Percentiles rank a stretch among this genome's conserved stretches.
phyloP scores from a whole-genome alignment of 129 eudicot species.

The Tagetes patula region DNA sequence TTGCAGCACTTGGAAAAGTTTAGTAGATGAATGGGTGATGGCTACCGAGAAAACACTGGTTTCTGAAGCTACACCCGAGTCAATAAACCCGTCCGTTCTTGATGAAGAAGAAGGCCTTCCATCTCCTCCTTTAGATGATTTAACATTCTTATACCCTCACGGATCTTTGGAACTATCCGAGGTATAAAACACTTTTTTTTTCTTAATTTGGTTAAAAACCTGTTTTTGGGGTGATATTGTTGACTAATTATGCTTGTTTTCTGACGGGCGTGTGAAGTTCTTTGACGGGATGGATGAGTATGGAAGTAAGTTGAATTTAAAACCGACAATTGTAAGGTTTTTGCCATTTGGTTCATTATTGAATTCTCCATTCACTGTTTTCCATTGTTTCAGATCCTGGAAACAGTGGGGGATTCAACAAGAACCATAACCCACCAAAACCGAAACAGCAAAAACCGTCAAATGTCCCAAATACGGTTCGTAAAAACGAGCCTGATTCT shows the following conservation, averaged over 20 bases:
- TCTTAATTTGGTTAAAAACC: not conserved
- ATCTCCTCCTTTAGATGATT: constrained; percentile 91
- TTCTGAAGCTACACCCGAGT: constrained; percentile 70
- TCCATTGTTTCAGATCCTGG: constrained; percentile 70
- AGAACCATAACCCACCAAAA: constrained; percentile 48
- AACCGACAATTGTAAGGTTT: constrained; percentile 30
- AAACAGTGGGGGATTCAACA: constrained; percentile 65
- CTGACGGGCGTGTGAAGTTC: constrained; percentile 42
- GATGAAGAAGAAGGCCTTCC: constrained; percentile 89
- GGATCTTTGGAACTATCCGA: constrained; percentile 60
- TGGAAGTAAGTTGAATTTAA: constrained; percentile 69
- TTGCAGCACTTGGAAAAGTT: constrained; percentile 69
- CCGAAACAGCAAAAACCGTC: constrained; percentile 34
- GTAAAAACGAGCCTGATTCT: constrained; percentile 22
- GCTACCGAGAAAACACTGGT: constrained; percentile 41
- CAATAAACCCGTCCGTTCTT: constrained; percentile 66
- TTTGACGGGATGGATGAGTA: constrained; percentile 92
- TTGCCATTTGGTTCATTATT: constrained; percentile 47
- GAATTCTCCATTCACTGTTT: constrained; percentile 44
- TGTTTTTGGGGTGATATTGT: constrained; percentile 13
- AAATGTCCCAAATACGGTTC: constrained; percentile 25
- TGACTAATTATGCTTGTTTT: constrained; percentile 25
- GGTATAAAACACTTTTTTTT: constrained; percentile 42
- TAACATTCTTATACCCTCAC: constrained; percentile 58
- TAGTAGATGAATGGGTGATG: constrained; percentile 73